Evolutionary conservation across 2,329 filamentous ascomycete species (phyloP).

Genomic region (Fusarium hainanense): DNA sequence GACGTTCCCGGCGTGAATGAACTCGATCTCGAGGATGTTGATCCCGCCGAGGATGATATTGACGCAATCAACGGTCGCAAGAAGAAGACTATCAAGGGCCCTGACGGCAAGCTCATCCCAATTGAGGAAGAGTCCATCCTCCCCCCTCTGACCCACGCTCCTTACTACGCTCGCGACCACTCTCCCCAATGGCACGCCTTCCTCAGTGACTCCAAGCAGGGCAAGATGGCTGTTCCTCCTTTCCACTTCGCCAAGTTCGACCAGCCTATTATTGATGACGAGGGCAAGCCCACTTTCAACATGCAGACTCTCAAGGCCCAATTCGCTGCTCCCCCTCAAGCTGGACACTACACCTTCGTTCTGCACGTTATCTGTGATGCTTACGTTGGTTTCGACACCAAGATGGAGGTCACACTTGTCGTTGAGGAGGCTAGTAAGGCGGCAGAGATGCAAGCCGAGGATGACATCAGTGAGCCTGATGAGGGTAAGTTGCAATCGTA

Average conservation of each 20-base stretch:
- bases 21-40: constrained; percentile 86
- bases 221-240: constrained; percentile 94
- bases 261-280: constrained; percentile 82
- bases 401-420: constrained; percentile 87
- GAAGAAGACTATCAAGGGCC: constrained; percentile 73
- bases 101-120: constrained; percentile 65
- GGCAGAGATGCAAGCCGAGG: constrained; percentile 81
- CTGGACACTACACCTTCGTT: constrained; percentile 92
- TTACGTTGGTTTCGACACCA: constrained; percentile 93
- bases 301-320: constrained; percentile 98
- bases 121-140: constrained; percentile 74
- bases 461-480: constrained; percentile 97
- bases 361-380: constrained; percentile 95
- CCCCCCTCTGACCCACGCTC: constrained; percentile 88
- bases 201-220: constrained; percentile 91
- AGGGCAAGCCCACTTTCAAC: constrained; percentile 89
- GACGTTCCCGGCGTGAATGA: constrained; percentile 80
- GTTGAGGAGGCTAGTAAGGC: constrained; percentile 92
- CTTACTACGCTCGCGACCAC: constrained; percentile 89
- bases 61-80: constrained; percentile 85
- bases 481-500: constrained; percentile 75
- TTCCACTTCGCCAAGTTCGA: constrained; percentile 96
- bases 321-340: constrained; percentile 92
- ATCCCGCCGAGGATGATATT: constrained; percentile 91
- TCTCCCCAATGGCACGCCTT: constrained; percentile 95